phyloP scores from a whole-genome alignment of 768 basidiomycete genomes.

The Crepidotus variabilis region DNA sequence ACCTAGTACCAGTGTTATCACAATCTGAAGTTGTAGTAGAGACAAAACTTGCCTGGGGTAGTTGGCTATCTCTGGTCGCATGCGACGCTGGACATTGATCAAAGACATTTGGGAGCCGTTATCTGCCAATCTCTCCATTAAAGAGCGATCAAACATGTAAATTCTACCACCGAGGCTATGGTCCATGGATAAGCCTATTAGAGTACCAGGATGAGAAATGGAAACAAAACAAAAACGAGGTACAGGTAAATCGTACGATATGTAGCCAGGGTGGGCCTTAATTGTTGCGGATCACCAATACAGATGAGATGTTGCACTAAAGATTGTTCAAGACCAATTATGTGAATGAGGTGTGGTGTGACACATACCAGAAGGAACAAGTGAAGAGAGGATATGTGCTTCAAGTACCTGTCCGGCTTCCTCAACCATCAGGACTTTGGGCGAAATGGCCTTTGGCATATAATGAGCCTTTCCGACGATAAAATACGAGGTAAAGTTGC shows the following conservation, averaged over 20 bases:
- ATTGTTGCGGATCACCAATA: slow-evolving; percentile 76
- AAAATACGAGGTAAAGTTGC: not conserved
- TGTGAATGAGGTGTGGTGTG: not conserved
- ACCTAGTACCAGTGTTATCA: slow-evolving; percentile 27
- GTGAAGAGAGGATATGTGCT: slow-evolving; percentile 63
- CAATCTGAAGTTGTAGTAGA: not conserved
- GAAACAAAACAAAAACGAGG: not conserved
- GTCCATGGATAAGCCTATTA: slow-evolving; percentile 64
- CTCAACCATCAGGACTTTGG: slow-evolving; percentile 67
- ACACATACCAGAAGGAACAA: slow-evolving; percentile 43
- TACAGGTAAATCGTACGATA: slow-evolving; percentile 42
- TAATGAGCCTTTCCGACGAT: not conserved
- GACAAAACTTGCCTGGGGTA: slow-evolving; percentile 44
- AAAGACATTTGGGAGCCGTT: slow-evolving; percentile 62
- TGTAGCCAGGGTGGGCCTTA: slow-evolving; percentile 64
- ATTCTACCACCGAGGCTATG: slow-evolving; percentile 44
- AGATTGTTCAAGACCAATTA: not conserved
- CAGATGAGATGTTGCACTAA: slow-evolving; percentile 66
- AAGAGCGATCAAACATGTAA: slow-evolving; percentile 66
- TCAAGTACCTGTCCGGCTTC: slow-evolving; percentile 83
- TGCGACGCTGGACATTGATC: slow-evolving; percentile 69
- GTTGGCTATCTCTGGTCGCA: slow-evolving; percentile 67
- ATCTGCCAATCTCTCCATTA: slow-evolving; percentile 69
- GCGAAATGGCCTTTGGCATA: slow-evolving; percentile 44
- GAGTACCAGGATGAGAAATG: not conserved